These are phyloP conservation scores for Rhodotorula sp. DNA, from an alignment of 1,284 basidiomycete species.

Conservation along the genomic window DNA sequence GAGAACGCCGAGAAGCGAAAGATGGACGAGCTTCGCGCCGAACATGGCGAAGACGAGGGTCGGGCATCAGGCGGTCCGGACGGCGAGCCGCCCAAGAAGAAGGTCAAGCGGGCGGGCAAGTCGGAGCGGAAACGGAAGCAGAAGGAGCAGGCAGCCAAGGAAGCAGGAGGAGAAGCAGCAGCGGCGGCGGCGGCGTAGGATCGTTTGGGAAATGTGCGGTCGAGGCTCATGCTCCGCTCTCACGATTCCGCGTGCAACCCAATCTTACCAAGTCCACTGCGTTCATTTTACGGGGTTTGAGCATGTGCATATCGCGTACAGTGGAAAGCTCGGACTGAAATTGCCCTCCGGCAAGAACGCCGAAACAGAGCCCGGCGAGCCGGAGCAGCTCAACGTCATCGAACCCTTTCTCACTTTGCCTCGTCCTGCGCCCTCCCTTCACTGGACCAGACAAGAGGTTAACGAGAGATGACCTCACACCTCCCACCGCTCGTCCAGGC, in stretches of 20 bases:
- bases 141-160: constrained; percentile 1
- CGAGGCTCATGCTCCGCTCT: no score
- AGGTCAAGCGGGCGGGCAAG: constrained; percentile 53
- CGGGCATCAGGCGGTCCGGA: background rate
- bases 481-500: constrained; percentile 53
- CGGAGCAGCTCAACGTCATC: background rate
- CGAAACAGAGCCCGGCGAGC: no score
- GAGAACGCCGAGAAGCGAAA: constrained; percentile 27
- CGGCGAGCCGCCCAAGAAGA: constrained; percentile 34
- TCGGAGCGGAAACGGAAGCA: constrained; percentile 49
- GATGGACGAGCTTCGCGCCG: constrained; percentile 27
- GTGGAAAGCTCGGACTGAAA: no score
- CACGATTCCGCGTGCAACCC: no score
- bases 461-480: constrained; percentile 42
- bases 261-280: no score
- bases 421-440: no score
- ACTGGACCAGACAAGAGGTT: no score
- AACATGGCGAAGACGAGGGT: background rate
- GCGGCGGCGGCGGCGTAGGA: background rate
- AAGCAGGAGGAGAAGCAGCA: constrained; percentile 2
- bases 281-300: no score
- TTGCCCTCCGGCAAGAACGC: no score
- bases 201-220: background rate
- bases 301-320: no score
- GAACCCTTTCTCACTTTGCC: background rate